Conservation (phyloP, 139 green algal species). For the Auxenochlorella pyrenoidosa region DNA sequence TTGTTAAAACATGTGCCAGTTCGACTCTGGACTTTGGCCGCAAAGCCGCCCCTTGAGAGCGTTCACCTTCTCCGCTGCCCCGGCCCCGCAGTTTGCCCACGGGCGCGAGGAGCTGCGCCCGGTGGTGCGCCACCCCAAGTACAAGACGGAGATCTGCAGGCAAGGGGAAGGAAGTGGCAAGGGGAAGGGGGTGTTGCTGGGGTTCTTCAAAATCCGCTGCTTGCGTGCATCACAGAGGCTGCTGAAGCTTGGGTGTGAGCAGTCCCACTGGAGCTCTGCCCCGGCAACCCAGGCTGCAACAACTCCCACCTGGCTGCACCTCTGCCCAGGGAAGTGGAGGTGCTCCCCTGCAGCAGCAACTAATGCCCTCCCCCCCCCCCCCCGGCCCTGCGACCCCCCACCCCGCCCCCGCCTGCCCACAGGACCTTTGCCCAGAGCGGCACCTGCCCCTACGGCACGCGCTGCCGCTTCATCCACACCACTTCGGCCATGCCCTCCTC, state of each 20-base stretch:
- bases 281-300: background rate
- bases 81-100: constrained; percentile 85
- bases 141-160: constrained; percentile 36
- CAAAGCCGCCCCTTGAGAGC: too few species aligned
- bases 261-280: background rate
- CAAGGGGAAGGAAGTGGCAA: too few species aligned
- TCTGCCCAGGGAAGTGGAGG: too few species aligned
- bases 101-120: constrained; percentile 82
- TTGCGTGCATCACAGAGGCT: too few species aligned
- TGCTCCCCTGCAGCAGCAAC: too few species aligned
- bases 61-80: too few species aligned
- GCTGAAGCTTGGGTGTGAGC: too few species aligned
- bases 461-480: constrained; percentile 92
- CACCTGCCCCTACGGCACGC: constrained; percentile 85
- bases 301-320: too few species aligned
- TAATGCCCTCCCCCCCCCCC: constrained; percentile 26
- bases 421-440: constrained; percentile 77
- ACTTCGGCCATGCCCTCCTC: background rate
- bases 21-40: too few species aligned
- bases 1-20: too few species aligned
- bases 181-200: background rate
- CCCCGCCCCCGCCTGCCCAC: constrained; percentile 58
- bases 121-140: constrained; percentile 84
- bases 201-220: too few species aligned
- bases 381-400: too few species aligned